These are phyloP conservation scores for Globisporangium spiculum DNA, from an alignment of 352 stramenopile genomes.

Conservation along the genomic window DNA sequence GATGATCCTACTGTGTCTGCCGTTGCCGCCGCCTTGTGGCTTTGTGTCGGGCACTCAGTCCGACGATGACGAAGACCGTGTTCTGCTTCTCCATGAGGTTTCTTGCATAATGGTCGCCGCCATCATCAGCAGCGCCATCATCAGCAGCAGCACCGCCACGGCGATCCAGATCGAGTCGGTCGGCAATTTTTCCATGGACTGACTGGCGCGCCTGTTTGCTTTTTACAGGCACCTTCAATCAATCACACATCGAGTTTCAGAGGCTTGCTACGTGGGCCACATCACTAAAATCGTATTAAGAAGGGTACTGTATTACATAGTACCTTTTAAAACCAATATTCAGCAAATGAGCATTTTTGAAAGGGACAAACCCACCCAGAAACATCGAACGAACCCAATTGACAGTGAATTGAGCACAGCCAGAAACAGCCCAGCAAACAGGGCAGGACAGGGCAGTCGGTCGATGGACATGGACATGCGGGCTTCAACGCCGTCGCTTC, in stretches of 20 bases:
- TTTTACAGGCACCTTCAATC: not conserved
- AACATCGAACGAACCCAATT: not conserved
- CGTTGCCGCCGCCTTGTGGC: not conserved
- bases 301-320: not conserved
- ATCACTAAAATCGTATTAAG: not conserved
- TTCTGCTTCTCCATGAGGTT: not conserved
- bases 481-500: not conserved
- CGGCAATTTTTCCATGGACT: not conserved
- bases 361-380: not conserved
- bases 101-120: no score
- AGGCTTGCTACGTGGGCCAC: not conserved
- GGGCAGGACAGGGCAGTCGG: not conserved
- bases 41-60: no score
- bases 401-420: not conserved
- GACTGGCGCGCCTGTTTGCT: not conserved
- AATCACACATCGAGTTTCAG: not conserved
- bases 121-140: no score
- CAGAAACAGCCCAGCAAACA: not conserved
- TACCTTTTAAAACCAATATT: not conserved
- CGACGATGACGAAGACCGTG: not conserved
- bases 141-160: not conserved
- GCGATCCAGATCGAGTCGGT: slow-evolving; percentile 9
- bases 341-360: not conserved
- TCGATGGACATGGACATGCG: not conserved
- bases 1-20: not conserved